phyloP scores from a whole-genome alignment of 257 asterid species.

The Echium plantagineum region DNA sequence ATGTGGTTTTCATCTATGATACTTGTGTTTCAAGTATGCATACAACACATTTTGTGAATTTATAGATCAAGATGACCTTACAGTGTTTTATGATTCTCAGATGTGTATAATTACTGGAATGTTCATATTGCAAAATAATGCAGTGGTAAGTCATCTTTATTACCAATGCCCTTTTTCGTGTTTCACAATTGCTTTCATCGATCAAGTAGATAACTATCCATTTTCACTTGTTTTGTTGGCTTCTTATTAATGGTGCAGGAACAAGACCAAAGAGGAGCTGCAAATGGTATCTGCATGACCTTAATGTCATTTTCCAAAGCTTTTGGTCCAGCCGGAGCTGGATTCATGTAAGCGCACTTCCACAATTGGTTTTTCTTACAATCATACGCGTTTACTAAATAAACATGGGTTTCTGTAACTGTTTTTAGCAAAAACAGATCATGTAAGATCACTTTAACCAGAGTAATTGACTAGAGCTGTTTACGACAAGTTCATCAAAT shows the following conservation, averaged over 20 bases:
- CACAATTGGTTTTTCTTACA: neutral
- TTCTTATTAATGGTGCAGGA: slow-evolving; percentile 23
- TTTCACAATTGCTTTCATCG: neutral
- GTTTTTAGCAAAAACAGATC: neutral
- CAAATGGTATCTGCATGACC: slow-evolving; percentile 79
- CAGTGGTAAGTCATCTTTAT: too few species aligned
- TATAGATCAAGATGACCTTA: slow-evolving; percentile 3
- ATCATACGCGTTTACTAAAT: neutral
- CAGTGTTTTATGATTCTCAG: neutral
- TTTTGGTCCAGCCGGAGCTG: slow-evolving; percentile 51
- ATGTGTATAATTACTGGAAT: too few species aligned
- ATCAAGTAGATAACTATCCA: neutral
- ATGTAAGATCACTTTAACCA: too few species aligned
- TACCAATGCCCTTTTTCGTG: too few species aligned
- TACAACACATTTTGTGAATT: neutral
- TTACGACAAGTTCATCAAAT: too few species aligned
- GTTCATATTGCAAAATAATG: too few species aligned
- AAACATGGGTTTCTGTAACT: too few species aligned
- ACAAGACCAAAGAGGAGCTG: slow-evolving; percentile 70
- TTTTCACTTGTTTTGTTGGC: neutral
- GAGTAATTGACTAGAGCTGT: too few species aligned
- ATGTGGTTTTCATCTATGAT: too few species aligned
- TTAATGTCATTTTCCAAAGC: slow-evolving; percentile 74
- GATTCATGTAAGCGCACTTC: neutral
- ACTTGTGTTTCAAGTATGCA: too few species aligned